Evolutionary conservation across 1,284 basidiomycete genomes (phyloP).

Genomic region (Ganoderma meredithae): DNA sequence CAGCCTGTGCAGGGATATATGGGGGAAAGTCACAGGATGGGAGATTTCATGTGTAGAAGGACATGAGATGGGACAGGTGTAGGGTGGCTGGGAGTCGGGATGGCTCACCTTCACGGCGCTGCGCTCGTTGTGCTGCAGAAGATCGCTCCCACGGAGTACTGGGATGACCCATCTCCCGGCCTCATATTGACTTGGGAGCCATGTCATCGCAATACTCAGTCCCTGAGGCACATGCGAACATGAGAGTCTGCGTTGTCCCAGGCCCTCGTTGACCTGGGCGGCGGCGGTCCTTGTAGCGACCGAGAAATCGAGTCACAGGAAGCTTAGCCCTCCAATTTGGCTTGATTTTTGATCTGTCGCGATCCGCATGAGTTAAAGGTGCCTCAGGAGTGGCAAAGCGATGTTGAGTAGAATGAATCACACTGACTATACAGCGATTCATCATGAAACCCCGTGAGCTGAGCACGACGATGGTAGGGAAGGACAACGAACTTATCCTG

Average conservation of each 20-base stretch:
- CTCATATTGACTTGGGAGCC: neutral
- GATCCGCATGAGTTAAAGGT: neutral
- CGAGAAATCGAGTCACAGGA: too few relatives aligned
- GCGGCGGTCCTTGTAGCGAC: neutral
- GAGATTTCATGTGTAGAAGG: neutral
- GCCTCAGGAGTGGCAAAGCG: neutral
- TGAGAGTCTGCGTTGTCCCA: neutral
- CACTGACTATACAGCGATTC: neutral
- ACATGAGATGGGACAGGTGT: neutral
- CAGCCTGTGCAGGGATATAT: neutral
- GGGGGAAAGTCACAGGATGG: neutral
- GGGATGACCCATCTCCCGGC: neutral
- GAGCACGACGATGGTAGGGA: too few relatives aligned
- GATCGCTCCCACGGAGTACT: neutral
- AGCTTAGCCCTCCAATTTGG: neutral
- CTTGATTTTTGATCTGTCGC: neutral
- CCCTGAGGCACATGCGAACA: neutral
- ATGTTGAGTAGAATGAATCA: neutral
- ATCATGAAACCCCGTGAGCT: too few relatives aligned
- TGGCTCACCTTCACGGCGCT: neutral
- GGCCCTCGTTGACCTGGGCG: neutral
- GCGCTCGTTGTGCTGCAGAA: neutral
- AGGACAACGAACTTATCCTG: too few relatives aligned
- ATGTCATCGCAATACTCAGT: slow-evolving; percentile 1
- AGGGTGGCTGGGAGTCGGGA: neutral